Percentiles rank a stretch among this genome's conserved stretches.
These are phyloP conservation scores for Euphorbia pulcherrima DNA, from an alignment of 345 rosid species.

Conservation along the genomic window DNA sequence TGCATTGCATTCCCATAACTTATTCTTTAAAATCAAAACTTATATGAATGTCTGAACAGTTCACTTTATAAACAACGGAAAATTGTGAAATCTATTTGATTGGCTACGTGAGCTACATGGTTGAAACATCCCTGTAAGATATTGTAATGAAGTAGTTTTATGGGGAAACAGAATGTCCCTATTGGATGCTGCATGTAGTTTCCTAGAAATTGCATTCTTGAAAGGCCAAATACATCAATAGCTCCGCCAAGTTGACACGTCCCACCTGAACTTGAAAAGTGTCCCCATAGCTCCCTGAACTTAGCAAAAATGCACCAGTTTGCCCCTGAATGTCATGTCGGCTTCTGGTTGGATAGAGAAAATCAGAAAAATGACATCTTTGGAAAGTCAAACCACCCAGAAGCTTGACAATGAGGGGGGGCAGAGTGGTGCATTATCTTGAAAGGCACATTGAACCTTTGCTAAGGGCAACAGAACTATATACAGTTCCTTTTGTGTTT, in stretches of 20 bases:
- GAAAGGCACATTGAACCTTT: background rate
- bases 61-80: background rate
- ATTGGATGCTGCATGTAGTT: conserved; percentile 8
- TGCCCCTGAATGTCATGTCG: no score
- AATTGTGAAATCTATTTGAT: background rate
- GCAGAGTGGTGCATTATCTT: no score
- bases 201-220: conserved; percentile 24
- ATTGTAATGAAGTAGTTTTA: conserved; percentile 17
- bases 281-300: no score
- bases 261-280: no score
- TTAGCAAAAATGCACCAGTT: no score
- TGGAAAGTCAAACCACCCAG: no score
- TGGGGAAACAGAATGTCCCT: conserved; percentile 13
- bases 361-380: no score
- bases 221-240: no score
- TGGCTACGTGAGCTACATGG: conserved; percentile 3
- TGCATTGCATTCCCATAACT: background rate
- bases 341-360: no score
- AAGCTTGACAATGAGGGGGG: no score
- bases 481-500: background rate
- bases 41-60: background rate
- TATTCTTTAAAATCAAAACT: background rate
- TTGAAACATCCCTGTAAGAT: conserved; percentile 11
- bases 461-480: background rate
- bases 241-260: no score